phyloP scores from a whole-genome alignment of 2,329 filamentous ascomycete species.

The Alternaria triticina region DNA sequence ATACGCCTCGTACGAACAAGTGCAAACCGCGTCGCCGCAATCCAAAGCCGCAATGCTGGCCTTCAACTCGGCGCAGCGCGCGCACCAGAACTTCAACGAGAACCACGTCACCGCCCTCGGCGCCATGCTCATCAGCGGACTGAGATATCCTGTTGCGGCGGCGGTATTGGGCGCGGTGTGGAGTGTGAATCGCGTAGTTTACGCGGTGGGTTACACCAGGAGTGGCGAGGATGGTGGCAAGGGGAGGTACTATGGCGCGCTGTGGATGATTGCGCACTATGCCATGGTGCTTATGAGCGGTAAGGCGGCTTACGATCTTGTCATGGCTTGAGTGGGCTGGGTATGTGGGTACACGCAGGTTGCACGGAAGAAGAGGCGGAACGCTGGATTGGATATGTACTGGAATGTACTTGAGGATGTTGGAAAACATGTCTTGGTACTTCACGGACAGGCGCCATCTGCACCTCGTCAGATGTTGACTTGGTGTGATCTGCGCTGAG shows the following conservation, averaged over 20 bases:
- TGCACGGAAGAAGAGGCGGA: neutral
- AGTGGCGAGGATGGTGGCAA: conserved; percentile 48
- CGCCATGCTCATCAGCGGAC: conserved; percentile 60
- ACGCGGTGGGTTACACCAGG: conserved; percentile 55
- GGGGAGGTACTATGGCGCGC: conserved; percentile 51
- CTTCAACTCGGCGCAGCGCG: conserved; percentile 53
- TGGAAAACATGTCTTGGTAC: neutral
- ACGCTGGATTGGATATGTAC: neutral
- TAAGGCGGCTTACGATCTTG: conserved; percentile 33
- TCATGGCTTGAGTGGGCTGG: conserved; percentile 15
- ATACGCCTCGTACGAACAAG: conserved; percentile 63
- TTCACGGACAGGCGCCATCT: neutral
- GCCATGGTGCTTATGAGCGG: conserved; percentile 35
- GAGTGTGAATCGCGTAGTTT: conserved; percentile 59
- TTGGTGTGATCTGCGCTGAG: neutral
- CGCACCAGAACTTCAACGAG: conserved; percentile 66
- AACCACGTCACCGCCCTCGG: conserved; percentile 61
- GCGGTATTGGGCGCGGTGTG: conserved; percentile 57
- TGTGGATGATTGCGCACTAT: conserved; percentile 43
- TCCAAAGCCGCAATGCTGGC: conserved; percentile 53
- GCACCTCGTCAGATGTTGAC: neutral
- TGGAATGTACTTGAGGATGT: neutral
- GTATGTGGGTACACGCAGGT: neutral
- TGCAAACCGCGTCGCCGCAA: conserved; percentile 48
- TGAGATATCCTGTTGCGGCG: conserved; percentile 59